phyloP scores from a whole-genome alignment of 495 filamentous ascomycete species.

The Penicillium egyptiacum region DNA sequence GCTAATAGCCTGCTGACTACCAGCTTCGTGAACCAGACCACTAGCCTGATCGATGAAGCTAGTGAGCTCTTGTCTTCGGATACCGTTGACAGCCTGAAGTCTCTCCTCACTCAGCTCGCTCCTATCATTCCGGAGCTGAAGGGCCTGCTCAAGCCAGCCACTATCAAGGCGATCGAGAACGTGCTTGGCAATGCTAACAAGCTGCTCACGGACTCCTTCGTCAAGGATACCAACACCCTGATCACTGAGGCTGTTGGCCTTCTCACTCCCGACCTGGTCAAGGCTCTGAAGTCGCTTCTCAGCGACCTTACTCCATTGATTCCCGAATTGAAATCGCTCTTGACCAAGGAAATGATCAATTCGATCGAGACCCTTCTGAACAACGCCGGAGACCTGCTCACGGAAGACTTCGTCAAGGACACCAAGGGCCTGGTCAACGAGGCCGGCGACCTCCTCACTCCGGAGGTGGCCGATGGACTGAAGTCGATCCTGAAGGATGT shows the following conservation, averaged over 20 bases:
- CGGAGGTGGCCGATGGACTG: slow-evolving; percentile 12
- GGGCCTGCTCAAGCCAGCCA: slow-evolving; percentile 34
- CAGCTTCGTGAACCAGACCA: slow-evolving; percentile 26
- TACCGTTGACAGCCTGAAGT: slow-evolving; percentile 40
- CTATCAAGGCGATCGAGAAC: slow-evolving; percentile 36
- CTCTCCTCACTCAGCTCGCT: slow-evolving; percentile 17
- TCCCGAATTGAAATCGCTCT: slow-evolving; percentile 34
- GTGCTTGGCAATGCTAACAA: slow-evolving; percentile 41
- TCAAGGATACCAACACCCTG: slow-evolving; percentile 36
- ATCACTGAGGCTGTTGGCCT: slow-evolving; percentile 39
- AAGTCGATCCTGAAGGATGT: slow-evolving; percentile 17
- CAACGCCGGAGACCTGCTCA: slow-evolving; percentile 43
- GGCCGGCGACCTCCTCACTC: slow-evolving; percentile 17
- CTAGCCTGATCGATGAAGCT: slow-evolving; percentile 35
- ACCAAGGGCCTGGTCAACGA: slow-evolving; percentile 21
- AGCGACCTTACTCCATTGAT: slow-evolving; percentile 35
- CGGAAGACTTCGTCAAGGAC: slow-evolving; percentile 38
- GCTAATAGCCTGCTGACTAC: slow-evolving; percentile 38
- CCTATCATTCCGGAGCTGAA: slow-evolving; percentile 16
- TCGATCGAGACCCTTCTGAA: slow-evolving; percentile 36
- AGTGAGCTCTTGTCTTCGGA: slow-evolving; percentile 30
- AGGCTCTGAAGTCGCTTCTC: slow-evolving; percentile 40
- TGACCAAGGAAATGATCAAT: slow-evolving; percentile 35
- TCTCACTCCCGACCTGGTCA: slow-evolving; percentile 37
- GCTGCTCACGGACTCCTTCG: slow-evolving; percentile 39